phyloP scores from a whole-genome alignment of 345 rosid genomes.

The Nasturtium officinale region DNA sequence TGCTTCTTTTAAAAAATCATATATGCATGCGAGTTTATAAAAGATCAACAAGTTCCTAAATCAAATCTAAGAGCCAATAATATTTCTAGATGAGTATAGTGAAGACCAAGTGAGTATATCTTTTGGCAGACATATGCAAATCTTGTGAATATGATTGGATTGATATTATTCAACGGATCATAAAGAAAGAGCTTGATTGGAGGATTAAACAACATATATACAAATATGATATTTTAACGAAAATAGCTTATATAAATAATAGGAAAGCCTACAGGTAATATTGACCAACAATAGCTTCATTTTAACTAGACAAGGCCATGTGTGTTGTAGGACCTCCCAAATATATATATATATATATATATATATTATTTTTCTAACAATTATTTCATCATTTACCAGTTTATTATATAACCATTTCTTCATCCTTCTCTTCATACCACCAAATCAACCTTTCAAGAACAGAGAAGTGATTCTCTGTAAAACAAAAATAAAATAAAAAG shows the following conservation, averaged over 20 bases:
- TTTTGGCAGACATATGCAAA: constrained; percentile 48
- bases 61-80: constrained; percentile 42
- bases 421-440: constrained; percentile 41
- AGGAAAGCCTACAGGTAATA: constrained; percentile 47
- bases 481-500: neutral
- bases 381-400: constrained; percentile 46
- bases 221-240: constrained; percentile 19
- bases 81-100: constrained; percentile 32
- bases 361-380: constrained; percentile 37
- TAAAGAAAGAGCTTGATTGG: constrained; percentile 45
- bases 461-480: constrained; percentile 25
- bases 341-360: too few species aligned
- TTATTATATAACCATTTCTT: constrained; percentile 63
- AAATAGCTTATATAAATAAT: constrained; percentile 6
- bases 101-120: constrained; percentile 42
- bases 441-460: constrained; percentile 39
- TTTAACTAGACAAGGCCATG: constrained; percentile 85
- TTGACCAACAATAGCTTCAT: constrained; percentile 63
- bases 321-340: constrained; percentile 80
- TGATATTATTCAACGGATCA: constrained; percentile 42
- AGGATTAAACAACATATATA: constrained; percentile 40
- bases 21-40: constrained; percentile 32
- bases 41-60: constrained; percentile 35
- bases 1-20: neutral
- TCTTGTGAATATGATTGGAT: constrained; percentile 47